Conservation (phyloP, 2,329 filamentous ascomycete species). For the Graphiopsis chlorocephala region DNA sequence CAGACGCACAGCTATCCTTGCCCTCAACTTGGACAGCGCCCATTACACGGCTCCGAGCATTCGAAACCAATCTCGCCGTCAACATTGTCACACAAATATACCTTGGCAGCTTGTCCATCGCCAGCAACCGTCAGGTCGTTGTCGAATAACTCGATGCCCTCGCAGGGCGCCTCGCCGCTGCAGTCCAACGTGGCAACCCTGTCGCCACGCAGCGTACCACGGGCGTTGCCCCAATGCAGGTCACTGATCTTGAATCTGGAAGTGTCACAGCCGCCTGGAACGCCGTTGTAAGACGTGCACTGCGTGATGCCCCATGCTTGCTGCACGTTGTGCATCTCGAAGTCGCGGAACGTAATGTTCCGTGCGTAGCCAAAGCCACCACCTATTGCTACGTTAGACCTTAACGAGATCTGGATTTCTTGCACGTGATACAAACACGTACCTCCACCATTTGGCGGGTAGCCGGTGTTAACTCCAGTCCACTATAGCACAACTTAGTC, state of each 20-base stretch:
- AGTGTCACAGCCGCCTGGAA: conserved; percentile 27
- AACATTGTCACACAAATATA: conserved; percentile 16
- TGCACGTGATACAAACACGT: conserved; percentile 2
- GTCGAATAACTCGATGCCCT: conserved; percentile 19
- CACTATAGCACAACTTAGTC: neutral
- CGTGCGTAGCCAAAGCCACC: conserved; percentile 46
- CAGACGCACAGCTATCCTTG: conserved; percentile 6
- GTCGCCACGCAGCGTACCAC: conserved; percentile 28
- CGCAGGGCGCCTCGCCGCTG: conserved; percentile 28
- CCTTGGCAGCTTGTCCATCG: conserved; percentile 14
- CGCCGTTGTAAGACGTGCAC: conserved; percentile 29
- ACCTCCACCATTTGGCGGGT: conserved; percentile 56
- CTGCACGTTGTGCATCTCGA: conserved; percentile 22
- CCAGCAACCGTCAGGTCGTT: conserved; percentile 16
- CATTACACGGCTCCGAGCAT: conserved; percentile 14
- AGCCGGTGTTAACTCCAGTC: conserved; percentile 11
- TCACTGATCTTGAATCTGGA: conserved; percentile 41
- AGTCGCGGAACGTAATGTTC: conserved; percentile 40
- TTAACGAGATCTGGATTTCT: neutral
- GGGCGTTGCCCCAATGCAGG: conserved; percentile 30
- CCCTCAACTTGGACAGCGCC: conserved; percentile 9
- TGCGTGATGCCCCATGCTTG: conserved; percentile 30
- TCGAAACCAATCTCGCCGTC: conserved; percentile 14
- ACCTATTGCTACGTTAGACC: conserved; percentile 10
- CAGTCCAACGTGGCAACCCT: conserved; percentile 30